Percentiles rank a stretch among this genome's conserved stretches.
These are phyloP conservation scores for Gossypium thurberi DNA, from an alignment of 345 rosid species.

Conservation along the genomic window DNA sequence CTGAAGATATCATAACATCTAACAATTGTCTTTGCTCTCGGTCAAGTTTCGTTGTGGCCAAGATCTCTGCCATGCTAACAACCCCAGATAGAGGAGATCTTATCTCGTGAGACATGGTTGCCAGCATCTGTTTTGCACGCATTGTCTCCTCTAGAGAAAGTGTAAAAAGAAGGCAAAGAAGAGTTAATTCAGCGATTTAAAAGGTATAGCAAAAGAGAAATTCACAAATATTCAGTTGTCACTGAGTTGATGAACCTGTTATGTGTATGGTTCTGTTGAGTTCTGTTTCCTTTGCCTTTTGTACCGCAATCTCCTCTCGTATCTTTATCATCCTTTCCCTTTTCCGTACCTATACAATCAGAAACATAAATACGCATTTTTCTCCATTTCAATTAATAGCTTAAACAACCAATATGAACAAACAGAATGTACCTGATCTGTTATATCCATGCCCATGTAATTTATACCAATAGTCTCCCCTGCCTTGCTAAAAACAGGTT, in stretches of 20 bases:
- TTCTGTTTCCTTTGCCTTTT: constrained; percentile 92
- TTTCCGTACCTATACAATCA: constrained; percentile 50
- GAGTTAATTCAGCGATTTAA: no score
- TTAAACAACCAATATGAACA: neutral
- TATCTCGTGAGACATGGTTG: constrained; percentile 97
- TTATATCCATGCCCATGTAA: constrained; percentile 94
- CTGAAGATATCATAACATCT: constrained; percentile 93
- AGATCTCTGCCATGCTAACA: constrained; percentile 97
- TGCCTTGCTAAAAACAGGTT: constrained; percentile 84
- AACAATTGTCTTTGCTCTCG: constrained; percentile 65
- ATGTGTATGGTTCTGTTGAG: constrained; percentile 88
- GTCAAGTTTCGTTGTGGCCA: constrained; percentile 65
- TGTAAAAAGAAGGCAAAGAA: neutral
- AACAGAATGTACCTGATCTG: constrained; percentile 64
- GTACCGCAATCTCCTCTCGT: constrained; percentile 92
- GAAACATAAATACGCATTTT: constrained; percentile 11
- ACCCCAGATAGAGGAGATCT: constrained; percentile 89
- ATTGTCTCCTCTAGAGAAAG: constrained; percentile 79
- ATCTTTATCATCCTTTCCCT: constrained; percentile 82
- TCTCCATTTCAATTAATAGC: constrained; percentile 2
- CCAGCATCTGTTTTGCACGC: constrained; percentile 97
- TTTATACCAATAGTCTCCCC: constrained; percentile 85
- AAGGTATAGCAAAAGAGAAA: neutral
- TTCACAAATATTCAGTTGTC: constrained; percentile 4
- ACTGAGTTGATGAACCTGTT: constrained; percentile 48